Base-by-base conservation (phyloP, 2,329 filamentous ascomycete species). In the Lecanicillium sp. region DNA sequence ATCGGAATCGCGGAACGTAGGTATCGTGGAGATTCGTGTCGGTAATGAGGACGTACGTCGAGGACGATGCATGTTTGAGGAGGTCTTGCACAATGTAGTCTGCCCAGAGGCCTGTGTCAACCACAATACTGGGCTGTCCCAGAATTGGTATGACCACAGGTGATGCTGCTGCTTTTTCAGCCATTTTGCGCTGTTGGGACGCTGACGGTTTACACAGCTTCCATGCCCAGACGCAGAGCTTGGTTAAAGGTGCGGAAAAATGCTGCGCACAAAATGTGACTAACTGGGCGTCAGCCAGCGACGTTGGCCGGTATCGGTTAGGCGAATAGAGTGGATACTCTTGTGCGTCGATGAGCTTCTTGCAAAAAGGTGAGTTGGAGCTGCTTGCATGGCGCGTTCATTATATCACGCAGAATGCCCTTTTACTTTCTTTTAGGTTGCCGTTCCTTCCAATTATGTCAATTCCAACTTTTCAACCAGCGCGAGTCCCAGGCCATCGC, bases 41-140 rank as follows among this genome's bases (percentile, higher is more conserved):
- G 66, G 93, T 97, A 60, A 98, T 87, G 52, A 98, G 83, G 50
- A 97, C 86, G 65, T 97, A 98, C 52, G 91, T 97, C 15, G 90
- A 94, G 17, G 90, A 93, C 43, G 78, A 68, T 52, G 93, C 74
- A 63, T 85, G 87, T 48, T 77, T 69, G 53, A 97, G 74, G 49
- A 98, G 77, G 67, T 98, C 91, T 56, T 83, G 70, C 45, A 84
- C 82, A 54, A 97, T 83, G 64, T 87, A 93, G 62, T 78, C 78
- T 54, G 84, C 79, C 88, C 90, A 96, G 48, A 98, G 79, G 55
- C 86, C 88, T 64, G 95, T 89, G 64, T 96, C 89, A 60, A 96
- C 84, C 54, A 96, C 76, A 58, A 98, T 97, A 61, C 85, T 86
- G 58, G 95, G 88, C 61, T 87, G 86, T 56, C 90, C 90, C 51